Evolutionary conservation across 2,329 filamentous ascomycete species (phyloP), one percentile per base, ranked within the genome.

Genomic region (Aspergillus fumigatiaffinis): DNA sequence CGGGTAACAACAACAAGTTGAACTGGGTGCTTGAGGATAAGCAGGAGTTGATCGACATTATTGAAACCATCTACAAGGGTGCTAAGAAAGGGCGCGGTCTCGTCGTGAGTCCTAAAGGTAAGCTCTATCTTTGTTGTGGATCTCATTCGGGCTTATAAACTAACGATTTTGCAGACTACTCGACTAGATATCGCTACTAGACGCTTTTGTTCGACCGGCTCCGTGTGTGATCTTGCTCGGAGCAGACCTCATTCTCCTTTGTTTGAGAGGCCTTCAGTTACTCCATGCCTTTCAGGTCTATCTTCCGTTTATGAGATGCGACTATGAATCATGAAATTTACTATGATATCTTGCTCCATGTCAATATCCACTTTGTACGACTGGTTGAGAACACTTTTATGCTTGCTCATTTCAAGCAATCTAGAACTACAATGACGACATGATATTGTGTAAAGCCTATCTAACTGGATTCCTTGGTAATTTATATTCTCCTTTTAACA

Each of bases 11-110:
- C 77, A 99, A 99, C 76, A 97, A 97, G 76, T 81, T 97, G 66
- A 97, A 97, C 73, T 96, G 91, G 88, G 91, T 96, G 50, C 80
- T 96, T 20, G 92, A 97, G 77, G 93, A 99, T 72, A 97, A 99
- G 79, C 93, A 97, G 75, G 94, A 99, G 79, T 81, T 99, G 69
- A 96, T 99, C 69, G 94, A 99, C 77, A 99, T 99, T 64, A 87
- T 97, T 71, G 94, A 99, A 82, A 97, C 92, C 4, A 92, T 99
- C 60, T 99, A 97, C 74, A 87, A 92, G 58, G 94, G 94, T n/a
- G 94, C 94, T 32, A 97, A 96, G 83, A 99, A 99, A 80, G 94
- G 95, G 0, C 83, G 93, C 53, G 94, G 95, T 88, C 78, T 99
- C 66, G 94, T 99, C 44, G 92, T 97, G 64, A 96, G 91, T 71